Evolutionary conservation across 2,329 filamentous ascomycete genomes (phyloP), one percentile per base, ranked within the genome.

Genomic region (Exophiala oligosperma): DNA sequence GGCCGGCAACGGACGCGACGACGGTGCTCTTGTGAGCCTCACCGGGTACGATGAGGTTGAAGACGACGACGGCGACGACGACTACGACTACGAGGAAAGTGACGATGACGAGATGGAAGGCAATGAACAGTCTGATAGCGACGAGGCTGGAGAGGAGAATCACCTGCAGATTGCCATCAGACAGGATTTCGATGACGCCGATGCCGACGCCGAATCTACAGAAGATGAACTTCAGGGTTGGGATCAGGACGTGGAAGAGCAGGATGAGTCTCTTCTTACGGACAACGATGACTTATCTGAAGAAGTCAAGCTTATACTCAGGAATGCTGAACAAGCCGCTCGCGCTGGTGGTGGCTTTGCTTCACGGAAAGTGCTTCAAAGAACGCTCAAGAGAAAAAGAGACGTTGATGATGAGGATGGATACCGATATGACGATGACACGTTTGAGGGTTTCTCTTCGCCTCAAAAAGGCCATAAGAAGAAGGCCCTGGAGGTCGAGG

Each of bases 161-260:
- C 50, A 32, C 38, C 26, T 37, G 23, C 52, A 58, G 48, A 38
- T 60, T 46, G 43, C 53, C 24, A 50, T 32, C 60, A 55, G 56
- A 59, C 64, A 61, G 49, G 57, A 64, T 41, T 63, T 64, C 32
- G 65, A 71, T 5, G 64, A 72, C 62, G 64, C 67, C 3, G 68
- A 70, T 29, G 64, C 62, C 23, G 61, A 66, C 29, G 54, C 62
- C 35, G 64, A 67, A 14, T 59, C 65, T 50, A 9, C 8, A 11
- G 61, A 66, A 17, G 63, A 65, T 50, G 61, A 65, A 32, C 47
- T 54, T 2, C 60, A 63, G 24, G 60, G 41, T 9, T 65, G 65
- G 14, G 62, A 65, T 28, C 52, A 65, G 54, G 51, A 68, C 55
- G 60, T 67, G 56, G 68, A 69, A 51, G 68, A 71, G 55, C 69